These are phyloP conservation scores for Schizophyllum commune DNA, from an alignment of 1,284 basidiomycete species.

Conservation along the genomic window DNA sequence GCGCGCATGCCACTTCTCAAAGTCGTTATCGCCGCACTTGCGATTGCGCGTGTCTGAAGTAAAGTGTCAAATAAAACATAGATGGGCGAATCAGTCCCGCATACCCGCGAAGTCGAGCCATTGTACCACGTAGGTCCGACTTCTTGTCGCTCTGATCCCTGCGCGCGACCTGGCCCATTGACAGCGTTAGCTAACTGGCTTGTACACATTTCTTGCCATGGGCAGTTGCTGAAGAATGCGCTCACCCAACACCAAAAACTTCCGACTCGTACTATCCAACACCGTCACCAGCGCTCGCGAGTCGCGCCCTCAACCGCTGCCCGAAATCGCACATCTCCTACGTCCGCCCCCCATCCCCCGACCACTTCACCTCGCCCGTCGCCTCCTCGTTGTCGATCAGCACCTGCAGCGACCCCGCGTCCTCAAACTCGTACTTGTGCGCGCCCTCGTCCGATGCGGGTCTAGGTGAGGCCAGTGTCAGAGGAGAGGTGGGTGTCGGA, in stretches of 20 bases:
- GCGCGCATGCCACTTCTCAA: constrained; percentile 87
- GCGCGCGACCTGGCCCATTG: constrained; percentile 48
- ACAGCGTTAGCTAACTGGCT: background rate
- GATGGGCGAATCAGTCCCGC: constrained; percentile 43
- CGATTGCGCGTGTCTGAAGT: constrained; percentile 52
- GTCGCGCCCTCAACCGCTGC: constrained; percentile 64
- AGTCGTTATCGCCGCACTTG: constrained; percentile 71
- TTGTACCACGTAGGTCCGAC: constrained; percentile 65
- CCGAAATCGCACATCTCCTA: constrained; percentile 77
- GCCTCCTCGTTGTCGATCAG: constrained; percentile 82
- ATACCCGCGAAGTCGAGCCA: constrained; percentile 71
- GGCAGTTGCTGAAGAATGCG: no score
- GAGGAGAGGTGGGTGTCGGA: constrained; percentile 91
- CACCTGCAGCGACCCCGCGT: constrained; percentile 80
- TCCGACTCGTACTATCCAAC: constrained; percentile 90
- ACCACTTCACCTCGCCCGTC: constrained; percentile 73
- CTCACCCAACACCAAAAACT: constrained; percentile 77
- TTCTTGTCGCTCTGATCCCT: constrained; percentile 43
- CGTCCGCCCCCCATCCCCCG: constrained; percentile 75
- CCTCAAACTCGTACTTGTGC: constrained; percentile 95
- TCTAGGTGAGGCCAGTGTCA: constrained; percentile 87
- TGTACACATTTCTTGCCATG: background rate
- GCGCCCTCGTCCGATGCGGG: constrained; percentile 71
- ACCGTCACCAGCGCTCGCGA: constrained; percentile 80
- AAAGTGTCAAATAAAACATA: constrained; percentile 77